phyloP scores from a whole-genome alignment of 805 yeast species.

The Kazachstania kunashirensis region DNA sequence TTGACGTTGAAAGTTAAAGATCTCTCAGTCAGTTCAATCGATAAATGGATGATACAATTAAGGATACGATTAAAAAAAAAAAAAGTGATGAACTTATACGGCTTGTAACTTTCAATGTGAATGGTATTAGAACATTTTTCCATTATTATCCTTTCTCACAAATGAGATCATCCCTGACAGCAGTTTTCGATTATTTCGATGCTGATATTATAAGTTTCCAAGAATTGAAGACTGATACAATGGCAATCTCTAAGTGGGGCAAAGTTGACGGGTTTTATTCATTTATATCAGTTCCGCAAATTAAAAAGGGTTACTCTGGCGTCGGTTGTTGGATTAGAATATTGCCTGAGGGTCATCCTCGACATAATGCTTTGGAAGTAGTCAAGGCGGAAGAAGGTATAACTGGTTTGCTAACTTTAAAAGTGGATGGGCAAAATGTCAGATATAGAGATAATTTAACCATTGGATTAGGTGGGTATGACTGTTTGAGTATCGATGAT shows the following conservation, averaged over 20 bases:
- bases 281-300: slow-evolving; percentile 58
- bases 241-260: slow-evolving; percentile 39
- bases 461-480: slow-evolving; percentile 65
- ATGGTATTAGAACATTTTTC: slow-evolving; percentile 71
- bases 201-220: slow-evolving; percentile 82
- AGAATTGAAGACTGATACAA: slow-evolving; percentile 60
- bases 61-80: neutral
- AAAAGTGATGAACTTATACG: slow-evolving; percentile 1
- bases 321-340: slow-evolving; percentile 72
- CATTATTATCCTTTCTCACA: slow-evolving; percentile 80
- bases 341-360: slow-evolving; percentile 38
- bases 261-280: slow-evolving; percentile 48
- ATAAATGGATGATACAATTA: neutral
- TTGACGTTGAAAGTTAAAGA: too few relatives aligned
- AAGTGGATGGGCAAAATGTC: slow-evolving; percentile 7
- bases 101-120: slow-evolving; percentile 67
- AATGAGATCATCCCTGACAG: slow-evolving; percentile 23
- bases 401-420: slow-evolving; percentile 46
- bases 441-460: slow-evolving; percentile 17
- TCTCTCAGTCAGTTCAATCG: too few relatives aligned
- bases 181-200: slow-evolving; percentile 42
- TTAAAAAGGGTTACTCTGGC: slow-evolving; percentile 81
- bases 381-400: slow-evolving; percentile 83
- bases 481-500: slow-evolving; percentile 19
- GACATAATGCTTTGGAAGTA: slow-evolving; percentile 38